Conservation (phyloP, 495 filamentous ascomycete species). For the Podospora conica region DNA sequence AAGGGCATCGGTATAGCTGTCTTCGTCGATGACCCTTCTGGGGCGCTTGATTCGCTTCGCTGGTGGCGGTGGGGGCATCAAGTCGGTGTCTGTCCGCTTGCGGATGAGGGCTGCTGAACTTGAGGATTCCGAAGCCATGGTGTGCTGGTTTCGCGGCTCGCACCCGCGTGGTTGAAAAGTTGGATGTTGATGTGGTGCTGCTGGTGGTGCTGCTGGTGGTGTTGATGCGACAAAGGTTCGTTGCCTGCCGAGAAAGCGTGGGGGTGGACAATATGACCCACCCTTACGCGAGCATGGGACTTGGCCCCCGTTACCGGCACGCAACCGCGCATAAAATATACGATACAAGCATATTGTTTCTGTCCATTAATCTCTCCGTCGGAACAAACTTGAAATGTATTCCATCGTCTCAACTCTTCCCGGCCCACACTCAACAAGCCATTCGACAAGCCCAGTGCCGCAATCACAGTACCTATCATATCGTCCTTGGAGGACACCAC, state of each 20-base stretch:
- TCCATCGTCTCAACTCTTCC: too few species aligned
- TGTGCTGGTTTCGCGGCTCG: neutral
- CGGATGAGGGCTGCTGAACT: slow-evolving; percentile 50
- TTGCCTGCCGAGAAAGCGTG: neutral
- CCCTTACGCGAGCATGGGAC: neutral
- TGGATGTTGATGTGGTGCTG: neutral
- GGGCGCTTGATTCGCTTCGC: slow-evolving; percentile 92
- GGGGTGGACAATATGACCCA: neutral
- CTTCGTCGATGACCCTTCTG: slow-evolving; percentile 84
- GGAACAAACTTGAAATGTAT: too few species aligned
- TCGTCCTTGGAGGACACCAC: too few species aligned
- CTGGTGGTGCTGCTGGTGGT: neutral
- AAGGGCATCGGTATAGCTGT: slow-evolving; percentile 82
- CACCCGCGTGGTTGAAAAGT: neutral
- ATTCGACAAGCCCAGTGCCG: too few species aligned
- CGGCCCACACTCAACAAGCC: too few species aligned
- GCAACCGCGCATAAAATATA: too few species aligned
- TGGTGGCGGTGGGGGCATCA: slow-evolving; percentile 89
- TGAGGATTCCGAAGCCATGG: slow-evolving; percentile 27
- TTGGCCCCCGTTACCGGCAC: neutral
- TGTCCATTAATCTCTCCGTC: too few species aligned
- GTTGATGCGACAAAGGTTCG: neutral
- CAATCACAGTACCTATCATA: too few species aligned
- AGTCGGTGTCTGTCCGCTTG: slow-evolving; percentile 57
- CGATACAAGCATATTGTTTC: neutral